Evolutionary conservation across 2,329 filamentous ascomycete species (phyloP), one percentile per base, ranked within the genome.

Genomic region (Ambrosiella cleistominuta): DNA sequence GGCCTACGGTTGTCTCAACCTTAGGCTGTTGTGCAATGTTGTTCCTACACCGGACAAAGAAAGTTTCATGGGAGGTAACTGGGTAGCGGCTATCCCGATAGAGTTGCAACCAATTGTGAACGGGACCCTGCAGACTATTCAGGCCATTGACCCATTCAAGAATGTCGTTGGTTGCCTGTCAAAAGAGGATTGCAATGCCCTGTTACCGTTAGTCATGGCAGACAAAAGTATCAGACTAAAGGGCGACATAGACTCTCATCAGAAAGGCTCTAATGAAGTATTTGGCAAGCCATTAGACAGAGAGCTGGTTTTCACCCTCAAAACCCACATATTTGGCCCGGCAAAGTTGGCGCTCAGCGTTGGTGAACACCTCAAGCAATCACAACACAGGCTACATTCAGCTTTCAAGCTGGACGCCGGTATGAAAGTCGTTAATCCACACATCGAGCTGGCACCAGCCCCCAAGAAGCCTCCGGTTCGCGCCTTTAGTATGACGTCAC

Each of bases 361-460:
- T 90, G 88, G 1, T 15, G 56, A 2, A 54, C 49, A 9, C 27
- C 58, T 11, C 78, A 71, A 56, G n/a, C 27, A 27, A 27, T 27
- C 27, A 27, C 27, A 17, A 6, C 79, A 80, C 59, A 79, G 82
- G 60, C 69, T 93, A 17, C 83, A 79, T 70, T 74, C 80, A 42
- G 79, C 75, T 55, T 89, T 80, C 12, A 75, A 80, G 44, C 77
- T 80, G 7, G 81, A 88, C 59, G 75, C 76, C 57, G 85, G 84
- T 9, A 79, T 85, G 57, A 79, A 81, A 52, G 79, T 93, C 13
- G 78, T 80, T 67, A 95, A 96, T 63, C 90, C 91, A 0, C 86
- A 95, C 66, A 58, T 53, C 11, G 56, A 56, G 8, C 52, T 61
- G 8, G 55, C 59, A 11, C 71, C 73, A 57, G 71, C 73, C 9